These are phyloP conservation scores for Rehmannia glutinosa DNA, from an alignment of 257 asterid genomes.

Conservation along the genomic window DNA sequence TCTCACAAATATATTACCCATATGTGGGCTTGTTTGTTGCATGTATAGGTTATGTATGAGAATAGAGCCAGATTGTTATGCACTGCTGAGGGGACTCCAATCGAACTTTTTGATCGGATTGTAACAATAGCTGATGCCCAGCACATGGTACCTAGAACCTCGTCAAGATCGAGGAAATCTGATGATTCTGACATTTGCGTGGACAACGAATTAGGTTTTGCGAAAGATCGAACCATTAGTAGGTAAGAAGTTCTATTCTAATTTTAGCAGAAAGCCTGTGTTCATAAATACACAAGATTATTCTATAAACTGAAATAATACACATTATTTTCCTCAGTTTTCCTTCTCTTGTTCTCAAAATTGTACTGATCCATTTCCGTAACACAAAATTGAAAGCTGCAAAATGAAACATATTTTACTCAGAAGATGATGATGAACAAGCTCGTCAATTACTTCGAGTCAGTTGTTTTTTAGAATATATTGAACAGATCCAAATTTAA, in stretches of 20 bases:
- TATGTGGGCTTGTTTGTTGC: too few species aligned
- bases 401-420: too few species aligned
- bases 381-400: too few species aligned
- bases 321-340: not conserved
- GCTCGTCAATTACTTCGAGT: too few species aligned
- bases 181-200: slow-evolving; percentile 88
- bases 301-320: not conserved
- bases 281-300: too few species aligned
- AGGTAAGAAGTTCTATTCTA: slow-evolving; percentile 42
- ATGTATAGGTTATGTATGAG: slow-evolving; percentile 83
- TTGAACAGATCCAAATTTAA: too few species aligned
- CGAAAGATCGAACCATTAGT: slow-evolving; percentile 94
- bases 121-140: slow-evolving; percentile 81
- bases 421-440: too few species aligned
- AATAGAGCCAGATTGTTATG: slow-evolving; percentile 72
- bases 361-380: too few species aligned
- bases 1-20: not conserved
- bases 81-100: slow-evolving; percentile 81
- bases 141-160: slow-evolving; percentile 78
- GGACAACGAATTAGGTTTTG: slow-evolving; percentile 89
- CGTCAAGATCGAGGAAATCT: slow-evolving; percentile 78
- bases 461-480: too few species aligned
- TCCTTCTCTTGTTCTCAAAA: too few species aligned
- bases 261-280: not conserved
- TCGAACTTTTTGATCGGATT: slow-evolving; percentile 63